These are phyloP conservation scores for Ogataea henricii DNA, from an alignment of 805 yeast genomes.

Conservation along the genomic window DNA sequence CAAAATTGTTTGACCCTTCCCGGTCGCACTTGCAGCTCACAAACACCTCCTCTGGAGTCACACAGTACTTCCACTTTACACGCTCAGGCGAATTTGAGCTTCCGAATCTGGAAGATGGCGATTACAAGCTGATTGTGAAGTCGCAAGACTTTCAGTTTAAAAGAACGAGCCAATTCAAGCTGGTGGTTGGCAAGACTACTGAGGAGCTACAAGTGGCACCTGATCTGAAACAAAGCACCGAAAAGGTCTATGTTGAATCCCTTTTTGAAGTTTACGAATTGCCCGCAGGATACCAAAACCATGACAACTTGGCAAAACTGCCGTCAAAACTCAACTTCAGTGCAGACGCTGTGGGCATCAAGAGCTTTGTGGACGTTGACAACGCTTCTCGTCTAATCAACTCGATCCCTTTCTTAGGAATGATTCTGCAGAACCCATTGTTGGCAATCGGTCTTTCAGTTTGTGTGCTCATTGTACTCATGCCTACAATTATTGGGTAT, in stretches of 20 bases:
- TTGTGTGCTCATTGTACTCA: conserved; percentile 14
- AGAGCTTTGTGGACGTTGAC: conserved; percentile 21
- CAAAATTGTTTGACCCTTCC: conserved; percentile 22
- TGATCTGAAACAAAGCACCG: conserved; percentile 13
- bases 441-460: conserved; percentile 11
- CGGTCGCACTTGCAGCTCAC: conserved; percentile 2
- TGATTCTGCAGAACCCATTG: conserved; percentile 23
- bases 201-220: conserved; percentile 23
- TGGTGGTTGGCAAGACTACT: conserved; percentile 13
- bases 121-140: conserved; percentile 18
- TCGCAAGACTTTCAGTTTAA: conserved; percentile 24
- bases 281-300: conserved; percentile 10
- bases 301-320: conserved; percentile 5
- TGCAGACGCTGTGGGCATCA: conserved; percentile 14
- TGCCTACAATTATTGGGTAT: conserved; percentile 28
- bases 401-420: conserved; percentile 24
- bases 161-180: conserved; percentile 13
- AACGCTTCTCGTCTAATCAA: conserved; percentile 11
- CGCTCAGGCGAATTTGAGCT: conserved; percentile 20
- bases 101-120: conserved; percentile 10
- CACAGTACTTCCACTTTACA: conserved; percentile 16
- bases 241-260: conserved; percentile 7
- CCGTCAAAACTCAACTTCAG: conserved; percentile 14
- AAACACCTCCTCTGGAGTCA: not conserved
- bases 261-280: conserved; percentile 15